These are phyloP conservation scores for Aristolochia contorta DNA, from an alignment of 164 flowering plant genomes.

Conservation along the genomic window DNA sequence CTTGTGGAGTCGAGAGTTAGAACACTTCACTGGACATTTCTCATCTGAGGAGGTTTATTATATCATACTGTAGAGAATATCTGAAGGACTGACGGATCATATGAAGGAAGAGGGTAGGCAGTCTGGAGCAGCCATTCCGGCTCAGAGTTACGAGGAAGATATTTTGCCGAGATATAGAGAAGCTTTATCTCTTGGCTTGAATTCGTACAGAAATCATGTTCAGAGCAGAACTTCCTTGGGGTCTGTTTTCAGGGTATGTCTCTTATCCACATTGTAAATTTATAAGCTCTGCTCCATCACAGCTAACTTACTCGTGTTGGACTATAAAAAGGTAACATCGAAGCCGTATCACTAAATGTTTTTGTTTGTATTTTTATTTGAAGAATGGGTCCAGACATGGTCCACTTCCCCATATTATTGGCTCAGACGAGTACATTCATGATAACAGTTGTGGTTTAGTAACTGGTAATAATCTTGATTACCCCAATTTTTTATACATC, in stretches of 20 bases:
- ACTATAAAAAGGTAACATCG: background rate
- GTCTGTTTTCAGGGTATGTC: slow-evolving; percentile 14
- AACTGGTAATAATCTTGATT: slow-evolving; percentile 10
- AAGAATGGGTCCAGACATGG: slow-evolving; percentile 11
- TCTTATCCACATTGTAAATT: background rate
- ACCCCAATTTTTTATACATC: background rate
- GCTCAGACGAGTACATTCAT: slow-evolving; percentile 23
- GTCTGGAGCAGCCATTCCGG: slow-evolving; percentile 12
- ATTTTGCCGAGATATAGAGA: slow-evolving; percentile 26
- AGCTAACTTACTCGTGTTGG: background rate
- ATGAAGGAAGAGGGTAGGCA: slow-evolving; percentile 4
- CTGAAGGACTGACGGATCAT: slow-evolving; percentile 6
- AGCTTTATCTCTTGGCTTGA: slow-evolving; percentile 18
- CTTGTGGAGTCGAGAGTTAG: background rate
- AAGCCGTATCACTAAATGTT: background rate
- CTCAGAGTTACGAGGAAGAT: slow-evolving; percentile 24
- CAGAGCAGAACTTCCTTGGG: slow-evolving; percentile 15
- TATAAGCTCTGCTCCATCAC: background rate
- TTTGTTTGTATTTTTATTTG: background rate
- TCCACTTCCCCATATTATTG: slow-evolving; percentile 22
- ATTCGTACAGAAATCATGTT: slow-evolving; percentile 16
- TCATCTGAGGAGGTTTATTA: background rate
- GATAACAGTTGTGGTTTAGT: slow-evolving; percentile 24
- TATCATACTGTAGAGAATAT: slow-evolving; percentile 10
- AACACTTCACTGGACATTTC: background rate